These are phyloP conservation scores for Melaleuca quinquenervia DNA, from an alignment of 345 rosid genomes.

Conservation along the genomic window DNA sequence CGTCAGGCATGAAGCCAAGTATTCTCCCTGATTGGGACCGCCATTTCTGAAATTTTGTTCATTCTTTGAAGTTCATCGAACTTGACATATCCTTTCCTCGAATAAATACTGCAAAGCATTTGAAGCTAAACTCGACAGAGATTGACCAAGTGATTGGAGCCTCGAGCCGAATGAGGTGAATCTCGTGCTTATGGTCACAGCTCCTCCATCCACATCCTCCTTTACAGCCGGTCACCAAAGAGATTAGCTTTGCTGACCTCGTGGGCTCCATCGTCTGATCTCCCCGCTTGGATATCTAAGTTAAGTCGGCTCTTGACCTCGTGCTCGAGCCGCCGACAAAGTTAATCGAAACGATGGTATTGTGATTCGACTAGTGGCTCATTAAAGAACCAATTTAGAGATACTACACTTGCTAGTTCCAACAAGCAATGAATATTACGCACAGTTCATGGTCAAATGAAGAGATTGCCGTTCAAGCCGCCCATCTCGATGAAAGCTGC, in stretches of 20 bases:
- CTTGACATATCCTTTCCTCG: neutral
- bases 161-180: neutral
- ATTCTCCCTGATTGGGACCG: neutral
- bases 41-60: neutral
- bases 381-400: neutral
- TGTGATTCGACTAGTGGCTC: fast-evolving
- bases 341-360: neutral
- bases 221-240: neutral
- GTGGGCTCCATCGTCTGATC: neutral
- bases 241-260: neutral
- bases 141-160: neutral
- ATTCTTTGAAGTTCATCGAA: neutral
- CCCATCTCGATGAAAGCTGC: no score
- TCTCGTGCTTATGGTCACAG: no score
- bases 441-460: neutral
- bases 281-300: neutral
- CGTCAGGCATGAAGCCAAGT: neutral
- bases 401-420: no score
- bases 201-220: neutral
- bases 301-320: neutral
- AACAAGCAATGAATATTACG: neutral
- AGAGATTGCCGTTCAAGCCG: no score
- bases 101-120: neutral
- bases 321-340: neutral
- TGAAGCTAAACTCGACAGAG: neutral